Percentiles rank a stretch among this genome's conserved stretches.
Conservation (phyloP, 179 eudicot genomes). For the Nepenthes alata region DNA sequence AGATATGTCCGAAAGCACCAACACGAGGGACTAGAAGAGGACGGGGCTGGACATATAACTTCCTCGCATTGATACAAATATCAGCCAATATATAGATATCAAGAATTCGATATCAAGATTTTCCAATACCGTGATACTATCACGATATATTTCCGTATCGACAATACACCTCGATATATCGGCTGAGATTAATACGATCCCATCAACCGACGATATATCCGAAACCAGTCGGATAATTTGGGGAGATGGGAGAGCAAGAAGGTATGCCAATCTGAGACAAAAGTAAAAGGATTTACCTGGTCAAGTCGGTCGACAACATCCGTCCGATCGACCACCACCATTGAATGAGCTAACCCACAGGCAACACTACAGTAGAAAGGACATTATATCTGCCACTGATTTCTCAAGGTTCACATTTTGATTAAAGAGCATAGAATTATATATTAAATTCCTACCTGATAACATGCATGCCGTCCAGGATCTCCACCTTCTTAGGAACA, state of each 20-base stretch:
- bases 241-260: background rate
- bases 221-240: too few species aligned
- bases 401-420: background rate
- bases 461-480: slow-evolving; percentile 97
- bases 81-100: too few species aligned
- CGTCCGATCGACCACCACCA: slow-evolving; percentile 82
- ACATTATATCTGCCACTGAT: background rate
- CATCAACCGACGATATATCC: too few species aligned
- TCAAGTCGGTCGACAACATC: slow-evolving; percentile 64
- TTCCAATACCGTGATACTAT: too few species aligned
- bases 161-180: too few species aligned
- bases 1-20: too few species aligned
- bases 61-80: too few species aligned
- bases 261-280: background rate
- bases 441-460: slow-evolving; percentile 46
- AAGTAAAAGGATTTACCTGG: slow-evolving; percentile 32
- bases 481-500: slow-evolving; percentile 82
- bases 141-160: too few species aligned
- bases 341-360: slow-evolving; percentile 81
- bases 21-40: too few species aligned
- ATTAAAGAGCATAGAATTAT: background rate
- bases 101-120: too few species aligned
- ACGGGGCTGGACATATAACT: too few species aligned
- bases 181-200: too few species aligned
- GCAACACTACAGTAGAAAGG: slow-evolving; percentile 49